A percentile compares a stretch with the other conserved stretches of the same genome.
phyloP scores from a whole-genome alignment of 768 basidiomycete genomes.

The Serendipita vermifera region DNA sequence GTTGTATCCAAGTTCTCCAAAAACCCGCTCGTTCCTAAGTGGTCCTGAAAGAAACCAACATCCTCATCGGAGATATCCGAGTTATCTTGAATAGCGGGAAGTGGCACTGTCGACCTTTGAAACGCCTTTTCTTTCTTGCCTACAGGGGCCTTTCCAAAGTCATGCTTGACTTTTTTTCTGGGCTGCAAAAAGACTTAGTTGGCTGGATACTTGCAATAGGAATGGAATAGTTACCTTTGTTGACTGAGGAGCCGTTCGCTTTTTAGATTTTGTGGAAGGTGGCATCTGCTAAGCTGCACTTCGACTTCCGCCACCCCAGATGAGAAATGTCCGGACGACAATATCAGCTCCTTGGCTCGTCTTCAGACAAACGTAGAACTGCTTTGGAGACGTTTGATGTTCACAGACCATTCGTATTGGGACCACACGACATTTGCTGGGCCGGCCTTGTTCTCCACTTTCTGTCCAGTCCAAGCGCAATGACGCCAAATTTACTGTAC shows the following conservation, averaged over 20 bases:
- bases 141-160: not conserved
- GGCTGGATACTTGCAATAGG: not conserved
- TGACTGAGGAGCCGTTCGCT: not conserved
- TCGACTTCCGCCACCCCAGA: no score
- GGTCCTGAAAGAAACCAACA: constrained; percentile 50
- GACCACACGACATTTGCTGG: not conserved
- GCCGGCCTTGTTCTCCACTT: not conserved
- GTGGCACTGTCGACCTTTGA: constrained; percentile 47
- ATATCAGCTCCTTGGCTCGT: no score
- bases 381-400: not conserved
- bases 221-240: not conserved
- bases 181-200: constrained; percentile 10
- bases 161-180: constrained; percentile 36
- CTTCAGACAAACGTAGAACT: not conserved
- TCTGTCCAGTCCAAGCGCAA: not conserved
- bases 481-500: not conserved
- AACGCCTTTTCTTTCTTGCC: constrained; percentile 34
- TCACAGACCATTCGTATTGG: not conserved
- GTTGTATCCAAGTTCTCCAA: constrained; percentile 57
- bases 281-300: no score
- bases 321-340: no score
- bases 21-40: constrained; percentile 51
- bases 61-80: constrained; percentile 56
- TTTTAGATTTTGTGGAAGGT: constrained; percentile 1
- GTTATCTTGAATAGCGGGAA: constrained; percentile 46